Conservation (phyloP, 495 filamentous ascomycete genomes). For the Tuber calosporum region DNA sequence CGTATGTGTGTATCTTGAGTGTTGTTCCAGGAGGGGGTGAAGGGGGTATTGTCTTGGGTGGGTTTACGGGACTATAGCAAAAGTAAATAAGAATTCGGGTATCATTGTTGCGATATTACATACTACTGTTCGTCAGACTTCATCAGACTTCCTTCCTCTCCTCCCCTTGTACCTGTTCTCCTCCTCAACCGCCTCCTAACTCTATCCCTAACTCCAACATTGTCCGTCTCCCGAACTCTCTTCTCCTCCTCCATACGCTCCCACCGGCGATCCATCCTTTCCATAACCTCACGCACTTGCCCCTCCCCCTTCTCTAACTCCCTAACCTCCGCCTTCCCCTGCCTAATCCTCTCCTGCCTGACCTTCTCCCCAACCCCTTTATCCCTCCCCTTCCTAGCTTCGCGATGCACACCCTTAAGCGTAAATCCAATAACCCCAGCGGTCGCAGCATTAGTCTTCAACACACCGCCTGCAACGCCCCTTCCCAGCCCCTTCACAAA, state of each 20-base stretch:
- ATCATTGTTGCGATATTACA: not conserved
- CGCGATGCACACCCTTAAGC: conserved; percentile 58
- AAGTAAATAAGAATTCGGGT: not conserved
- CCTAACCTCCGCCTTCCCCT: conserved; percentile 36
- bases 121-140: conserved; percentile 3
- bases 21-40: no score
- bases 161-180: conserved; percentile 18
- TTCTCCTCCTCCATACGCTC: conserved; percentile 24
- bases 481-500: conserved; percentile 63
- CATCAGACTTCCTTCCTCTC: conserved; percentile 13
- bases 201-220: conserved; percentile 25
- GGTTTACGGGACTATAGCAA: no score
- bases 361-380: conserved; percentile 28
- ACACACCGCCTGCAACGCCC: conserved; percentile 64
- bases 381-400: conserved; percentile 47
- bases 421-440: conserved; percentile 59
- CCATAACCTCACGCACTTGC: conserved; percentile 35
- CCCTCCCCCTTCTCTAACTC: conserved; percentile 19
- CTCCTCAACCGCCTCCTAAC: conserved; percentile 29
- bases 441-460: conserved; percentile 61
- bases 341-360: conserved; percentile 24
- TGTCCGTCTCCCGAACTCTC: conserved; percentile 28
- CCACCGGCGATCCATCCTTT: conserved; percentile 39
- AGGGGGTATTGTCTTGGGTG: no score
- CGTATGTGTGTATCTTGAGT: no score